Base-by-base conservation (phyloP, 352 stramenopile species). In the Globisporangium takayamanum region DNA sequence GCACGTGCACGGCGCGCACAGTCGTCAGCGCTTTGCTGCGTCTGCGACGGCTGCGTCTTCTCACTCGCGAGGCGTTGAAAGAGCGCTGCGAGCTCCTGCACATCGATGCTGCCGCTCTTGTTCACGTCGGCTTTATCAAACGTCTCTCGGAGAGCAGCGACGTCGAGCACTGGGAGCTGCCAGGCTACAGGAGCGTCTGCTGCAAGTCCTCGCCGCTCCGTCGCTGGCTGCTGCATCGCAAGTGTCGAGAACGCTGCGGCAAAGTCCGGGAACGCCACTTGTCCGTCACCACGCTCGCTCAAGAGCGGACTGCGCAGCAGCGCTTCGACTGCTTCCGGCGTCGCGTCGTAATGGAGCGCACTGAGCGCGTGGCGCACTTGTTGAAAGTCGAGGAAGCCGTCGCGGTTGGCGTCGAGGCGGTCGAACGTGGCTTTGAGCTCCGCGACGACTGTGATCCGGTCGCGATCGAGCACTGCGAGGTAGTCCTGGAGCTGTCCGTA, bases 401-500 rank as follows among this genome's bases (percentile, higher is more conserved):
- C 77, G 18, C 67, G 60, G 60, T 93, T 82, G 12, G 48, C 55
- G 57, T 93, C 80, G 1, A 89, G 59, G 1, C 72, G 75, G 30
- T 90, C 80, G 36, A 92, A 92, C 5, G 75, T 85, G 4, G 63
- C 66, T 58, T 91, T 91, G 45, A 93, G 70, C 42, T 80, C 67
- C 0, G 76, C 79, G 8, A 91, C 73, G 16, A 87, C 69, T 10
- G 76, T 74, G 33, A 92, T 71, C 3, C 79, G 76, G 52, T 92
- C 82, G 18, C 68, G 71, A 46, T 89, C 82, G 11, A 92, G 66
- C 16, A 92, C 74, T 0, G 79, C 76, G 18, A 92, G 55, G 54
- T 92, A 92, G 59, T 93, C 80, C 62, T 86, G 56, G 28, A 92
- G 66, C 53, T 92, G 80, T 0, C 67, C 75, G 53, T 85, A 90